Conservation (phyloP, 2,329 filamentous ascomycete species). For the Alternaria brassicae region DNA sequence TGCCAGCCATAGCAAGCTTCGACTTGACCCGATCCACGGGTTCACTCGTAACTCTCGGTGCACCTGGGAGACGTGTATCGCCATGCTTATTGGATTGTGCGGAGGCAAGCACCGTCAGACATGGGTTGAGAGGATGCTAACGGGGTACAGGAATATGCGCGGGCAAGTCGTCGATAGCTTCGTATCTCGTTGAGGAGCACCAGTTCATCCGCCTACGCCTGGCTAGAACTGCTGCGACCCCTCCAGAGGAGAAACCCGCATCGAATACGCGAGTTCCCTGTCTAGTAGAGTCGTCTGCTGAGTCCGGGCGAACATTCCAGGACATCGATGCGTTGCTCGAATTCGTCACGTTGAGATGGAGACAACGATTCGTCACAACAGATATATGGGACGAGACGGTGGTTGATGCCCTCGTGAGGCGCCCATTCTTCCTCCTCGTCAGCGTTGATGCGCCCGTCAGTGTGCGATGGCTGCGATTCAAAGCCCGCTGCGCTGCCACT, state of each 20-base stretch:
- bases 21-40: neutral
- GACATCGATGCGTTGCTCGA: constrained; percentile 75
- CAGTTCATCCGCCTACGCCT: constrained; percentile 79
- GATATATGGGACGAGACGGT: constrained; percentile 76
- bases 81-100: constrained; percentile 79
- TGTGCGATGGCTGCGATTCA: constrained; percentile 82
- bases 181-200: constrained; percentile 85
- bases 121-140: constrained; percentile 19
- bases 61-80: neutral
- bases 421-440: constrained; percentile 92
- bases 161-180: constrained; percentile 87
- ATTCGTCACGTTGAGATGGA: constrained; percentile 86
- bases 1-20: neutral
- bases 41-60: neutral
- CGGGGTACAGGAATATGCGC: constrained; percentile 77
- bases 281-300: constrained; percentile 5
- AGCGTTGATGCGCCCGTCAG: constrained; percentile 89
- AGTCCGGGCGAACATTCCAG: constrained; percentile 48
- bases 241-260: constrained; percentile 53
- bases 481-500: constrained; percentile 61
- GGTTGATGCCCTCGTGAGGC: constrained; percentile 75
- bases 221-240: constrained; percentile 46
- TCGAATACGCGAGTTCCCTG: constrained; percentile 48
- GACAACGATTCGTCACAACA: constrained; percentile 82
- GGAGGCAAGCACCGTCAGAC: constrained; percentile 37